Percentiles rank a stretch among this genome's conserved stretches.
phyloP scores from a whole-genome alignment of 805 yeast genomes.

The Limtongozyma cylindracea region DNA sequence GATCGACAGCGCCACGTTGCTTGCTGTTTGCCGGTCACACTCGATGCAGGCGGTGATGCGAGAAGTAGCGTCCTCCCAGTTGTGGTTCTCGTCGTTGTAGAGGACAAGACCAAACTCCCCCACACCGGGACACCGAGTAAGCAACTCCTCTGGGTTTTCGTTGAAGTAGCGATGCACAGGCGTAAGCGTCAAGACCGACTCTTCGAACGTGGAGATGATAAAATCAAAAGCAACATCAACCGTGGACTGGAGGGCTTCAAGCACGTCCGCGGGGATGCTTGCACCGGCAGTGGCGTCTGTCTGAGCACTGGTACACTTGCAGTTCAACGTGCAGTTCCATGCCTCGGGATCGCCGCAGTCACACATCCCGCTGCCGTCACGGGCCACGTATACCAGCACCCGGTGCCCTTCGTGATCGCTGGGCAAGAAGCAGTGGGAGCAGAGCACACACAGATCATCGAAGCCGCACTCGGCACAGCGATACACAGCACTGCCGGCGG shows the following conservation, averaged over 20 bases:
- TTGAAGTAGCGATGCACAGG: slow-evolving; percentile 13
- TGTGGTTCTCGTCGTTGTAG: slow-evolving; percentile 68
- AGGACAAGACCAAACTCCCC: too few species aligned
- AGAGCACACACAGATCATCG: slow-evolving; percentile 58
- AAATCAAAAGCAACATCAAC: slow-evolving; percentile 13
- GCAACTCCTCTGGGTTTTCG: slow-evolving; percentile 15
- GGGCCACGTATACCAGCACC: slow-evolving; percentile 24
- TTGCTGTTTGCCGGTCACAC: too few species aligned
- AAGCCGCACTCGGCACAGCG: slow-evolving; percentile 55
- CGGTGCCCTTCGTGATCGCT: slow-evolving; percentile 45
- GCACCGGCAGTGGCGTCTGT: neutral
- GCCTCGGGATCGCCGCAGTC: slow-evolving; percentile 56
- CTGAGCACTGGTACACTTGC: slow-evolving; percentile 12
- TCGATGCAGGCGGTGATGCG: slow-evolving; percentile 16
- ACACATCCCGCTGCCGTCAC: slow-evolving; percentile 29
- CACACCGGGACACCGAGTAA: too few species aligned
- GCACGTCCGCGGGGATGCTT: slow-evolving; percentile 2
- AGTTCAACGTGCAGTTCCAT: slow-evolving; percentile 25
- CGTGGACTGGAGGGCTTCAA: slow-evolving; percentile 5
- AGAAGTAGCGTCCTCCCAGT: slow-evolving; percentile 23
- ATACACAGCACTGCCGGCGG: slow-evolving; percentile 37
- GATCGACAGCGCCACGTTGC: too few species aligned
- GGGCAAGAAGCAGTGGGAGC: slow-evolving; percentile 46
- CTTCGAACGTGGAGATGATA: slow-evolving; percentile 15
- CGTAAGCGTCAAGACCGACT: slow-evolving; percentile 13